Base-by-base conservation (phyloP, 2,329 filamentous ascomycete genomes). In the Fusarium floridanum region DNA sequence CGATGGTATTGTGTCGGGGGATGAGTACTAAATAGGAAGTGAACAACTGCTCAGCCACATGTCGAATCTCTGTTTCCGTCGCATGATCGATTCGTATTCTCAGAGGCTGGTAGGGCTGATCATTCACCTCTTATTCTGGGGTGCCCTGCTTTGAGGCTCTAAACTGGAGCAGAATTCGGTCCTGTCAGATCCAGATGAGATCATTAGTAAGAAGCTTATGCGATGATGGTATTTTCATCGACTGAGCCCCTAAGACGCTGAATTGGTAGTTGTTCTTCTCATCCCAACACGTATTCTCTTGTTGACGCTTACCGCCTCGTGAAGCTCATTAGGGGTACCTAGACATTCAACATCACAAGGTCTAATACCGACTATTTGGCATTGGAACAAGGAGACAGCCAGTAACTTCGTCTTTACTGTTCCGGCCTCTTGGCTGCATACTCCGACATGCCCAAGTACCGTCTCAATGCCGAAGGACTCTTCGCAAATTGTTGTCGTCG, bases 401-500 rank as follows among this genome's bases (percentile, higher is more conserved):
- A 24, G n/a, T n/a, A 6, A 48, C 24, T n/a, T 24, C 37, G 17
- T 12, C 17, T 24, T 11, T 20, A n/a, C 3, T n/a, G 11, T 45
- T 32, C 2, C 17, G 27, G n/a, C 11, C 22, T n/a, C 7, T 63
- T 14, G 41, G 53, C 11, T 22, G 53, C 41, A 0, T 64, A 43
- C 36, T 56, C 55, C 20, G 66, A 64, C 43, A 24, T 59, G 10
- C 24, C 27, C 29, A 59, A 55, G 16, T 5, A 24, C n/a, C 55
- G 24, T 12, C 55, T 61, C 10, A 27, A 64, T 12, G 61, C 61
- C 6, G 36, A 37, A n/a, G 36, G 66, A 10, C 60, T 68, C 50
- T 59, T 59, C 66, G 2, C 66, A 55, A 20, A 27, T 68, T 37
- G 27, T 64, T 22, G 43, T 22, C n/a, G 55, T 65, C 10, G 12